Evolutionary conservation across 352 stramenopile genomes (phyloP).

Genomic region (Phytophthora crassamura): DNA sequence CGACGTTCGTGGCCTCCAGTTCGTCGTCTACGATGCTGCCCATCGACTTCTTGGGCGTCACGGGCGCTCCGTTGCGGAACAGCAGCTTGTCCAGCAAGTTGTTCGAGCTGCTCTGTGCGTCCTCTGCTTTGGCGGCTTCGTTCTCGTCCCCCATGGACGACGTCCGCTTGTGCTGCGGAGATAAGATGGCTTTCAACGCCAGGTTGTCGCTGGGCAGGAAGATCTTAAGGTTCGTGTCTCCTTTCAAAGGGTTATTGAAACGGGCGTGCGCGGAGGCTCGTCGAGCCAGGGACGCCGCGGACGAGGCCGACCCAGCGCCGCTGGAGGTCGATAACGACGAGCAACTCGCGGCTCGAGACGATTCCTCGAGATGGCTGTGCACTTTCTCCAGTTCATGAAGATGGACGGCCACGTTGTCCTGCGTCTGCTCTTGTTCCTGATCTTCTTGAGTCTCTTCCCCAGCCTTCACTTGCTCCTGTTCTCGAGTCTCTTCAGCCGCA

Average conservation of each 20-base stretch:
- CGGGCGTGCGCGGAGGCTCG: conserved; percentile 9
- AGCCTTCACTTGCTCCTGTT: background rate
- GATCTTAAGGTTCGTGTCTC: conserved; percentile 51
- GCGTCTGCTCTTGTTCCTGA: background rate
- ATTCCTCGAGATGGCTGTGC: conserved; percentile 11
- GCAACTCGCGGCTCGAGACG: conserved; percentile 27
- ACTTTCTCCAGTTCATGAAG: conserved; percentile 12
- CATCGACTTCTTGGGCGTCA: conserved; percentile 36
- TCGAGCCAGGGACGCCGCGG: conserved; percentile 19
- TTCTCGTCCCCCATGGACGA: background rate
- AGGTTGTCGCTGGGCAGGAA: conserved; percentile 63
- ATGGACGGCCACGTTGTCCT: conserved; percentile 1
- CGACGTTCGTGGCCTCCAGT: conserved; percentile 45
- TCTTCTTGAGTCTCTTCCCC: background rate
- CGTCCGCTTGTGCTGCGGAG: conserved; percentile 30
- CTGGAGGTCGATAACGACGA: conserved; percentile 31
- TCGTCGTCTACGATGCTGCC: conserved; percentile 59
- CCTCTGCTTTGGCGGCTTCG: background rate
- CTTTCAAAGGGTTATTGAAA: conserved; percentile 27
- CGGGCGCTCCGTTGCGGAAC: conserved; percentile 28
- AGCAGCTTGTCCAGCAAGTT: conserved; percentile 53
- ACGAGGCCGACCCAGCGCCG: conserved; percentile 2
- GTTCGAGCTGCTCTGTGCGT: conserved; percentile 6
- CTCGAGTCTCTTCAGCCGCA: background rate
- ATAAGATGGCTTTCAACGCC: conserved; percentile 65